Base-by-base conservation (phyloP, 1,284 basidiomycete species). In the Naganishia sp. region DNA sequence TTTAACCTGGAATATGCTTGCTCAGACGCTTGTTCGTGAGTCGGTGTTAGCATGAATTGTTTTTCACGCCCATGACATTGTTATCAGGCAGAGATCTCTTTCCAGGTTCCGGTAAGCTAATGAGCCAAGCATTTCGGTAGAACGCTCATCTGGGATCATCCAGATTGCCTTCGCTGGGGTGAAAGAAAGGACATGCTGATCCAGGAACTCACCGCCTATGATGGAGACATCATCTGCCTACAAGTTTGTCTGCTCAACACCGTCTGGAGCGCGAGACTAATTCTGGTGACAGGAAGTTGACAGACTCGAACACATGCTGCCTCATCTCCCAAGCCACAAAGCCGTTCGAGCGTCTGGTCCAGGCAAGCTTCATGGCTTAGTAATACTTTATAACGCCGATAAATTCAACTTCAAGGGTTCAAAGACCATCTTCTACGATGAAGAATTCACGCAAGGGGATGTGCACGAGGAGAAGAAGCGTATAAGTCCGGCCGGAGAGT, bases 321-420 rank as follows among this genome's bases (percentile, higher is more conserved):
- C 43, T 75, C 87, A 82, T 85, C 86, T 77, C 3, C 77, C 75
- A 1, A 75, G 72, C 36, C 75, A 78, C 75, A 76, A 79, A 10
- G 78, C 85, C 72, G 81, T 86, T 55, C 87, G 86, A 75, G 86
- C 86, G 2, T 82, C 84, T 42, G 91, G 90, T 7, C 84, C 82
- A 33, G 80, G 80, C 15, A 94, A 94, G 79, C 85, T 84, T 55
- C 92, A 95, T 72, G 92, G 92, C 3, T 89, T 90, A 74, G 84
- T 93, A 61, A 86, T 94, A 68, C 86, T 88, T 1, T 92, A 86
- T 78, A 85, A 85, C 64, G 79, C 79, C 21, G 74, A 80, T 39
- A 71, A 78, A n/a, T 91, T 86, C 74, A 77, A 76, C 11, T 79
- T 83, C 64, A 69, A 83, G 21, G 82, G 78, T 1, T 76, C 84